phyloP scores from a whole-genome alignment of 1,284 basidiomycete genomes.

The Puccinia novopanici region DNA sequence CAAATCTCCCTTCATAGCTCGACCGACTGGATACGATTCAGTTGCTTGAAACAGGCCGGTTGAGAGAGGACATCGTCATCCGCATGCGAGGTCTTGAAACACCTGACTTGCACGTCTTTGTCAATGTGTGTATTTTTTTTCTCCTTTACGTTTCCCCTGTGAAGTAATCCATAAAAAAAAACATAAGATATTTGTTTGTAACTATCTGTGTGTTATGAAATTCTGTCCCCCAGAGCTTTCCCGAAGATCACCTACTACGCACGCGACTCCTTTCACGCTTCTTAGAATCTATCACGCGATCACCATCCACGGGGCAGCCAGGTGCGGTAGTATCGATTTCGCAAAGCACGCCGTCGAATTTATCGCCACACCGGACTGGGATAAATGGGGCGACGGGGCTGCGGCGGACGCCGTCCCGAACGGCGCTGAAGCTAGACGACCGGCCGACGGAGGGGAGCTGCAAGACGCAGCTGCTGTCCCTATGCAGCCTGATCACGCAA shows the following conservation, averaged over 20 bases:
- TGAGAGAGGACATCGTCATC: constrained; percentile 18
- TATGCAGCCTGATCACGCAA: constrained; percentile 18
- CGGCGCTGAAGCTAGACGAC: constrained; percentile 15
- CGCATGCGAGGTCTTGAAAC: constrained; percentile 28
- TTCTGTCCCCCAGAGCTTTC: constrained; percentile 5
- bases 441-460: not conserved
- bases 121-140: constrained; percentile 8
- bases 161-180: not conserved
- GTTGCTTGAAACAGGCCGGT: constrained; percentile 15
- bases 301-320: not conserved
- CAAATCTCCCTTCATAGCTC: constrained; percentile 1
- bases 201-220: not conserved
- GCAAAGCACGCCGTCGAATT: not conserved
- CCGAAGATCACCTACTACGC: constrained; percentile 5
- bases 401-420: constrained; percentile 1
- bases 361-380: constrained; percentile 1
- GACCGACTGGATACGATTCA: constrained; percentile 12
- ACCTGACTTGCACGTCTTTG: constrained; percentile 5
- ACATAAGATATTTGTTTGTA: not conserved
- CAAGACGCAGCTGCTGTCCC: not conserved
- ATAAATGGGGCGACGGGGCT: not conserved
- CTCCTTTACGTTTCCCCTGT: not conserved
- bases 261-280: constrained; percentile 29
- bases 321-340: not conserved
- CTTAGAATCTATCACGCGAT: constrained; percentile 21